Conservation (phyloP, 495 filamentous ascomycete genomes). For the Trypethelium eluteriae region DNA sequence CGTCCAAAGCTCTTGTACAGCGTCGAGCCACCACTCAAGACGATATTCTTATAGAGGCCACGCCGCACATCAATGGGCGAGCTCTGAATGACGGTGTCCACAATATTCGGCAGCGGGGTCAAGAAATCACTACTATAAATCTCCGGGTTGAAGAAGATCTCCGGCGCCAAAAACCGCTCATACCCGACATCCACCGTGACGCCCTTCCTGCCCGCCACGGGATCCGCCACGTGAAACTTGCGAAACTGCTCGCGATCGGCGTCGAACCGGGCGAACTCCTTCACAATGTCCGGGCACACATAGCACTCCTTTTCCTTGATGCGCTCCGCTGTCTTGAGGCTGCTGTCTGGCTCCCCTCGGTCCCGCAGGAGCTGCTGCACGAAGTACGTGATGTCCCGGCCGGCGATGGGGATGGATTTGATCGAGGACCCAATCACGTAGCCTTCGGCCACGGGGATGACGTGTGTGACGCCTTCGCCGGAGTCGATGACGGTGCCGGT, state of each 20-base stretch:
- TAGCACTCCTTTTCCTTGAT: slow-evolving; percentile 99
- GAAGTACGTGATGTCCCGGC: slow-evolving; percentile 96
- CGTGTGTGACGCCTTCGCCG: slow-evolving; percentile 95
- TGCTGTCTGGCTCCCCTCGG: slow-evolving; percentile 92
- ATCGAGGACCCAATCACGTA: slow-evolving; percentile 98
- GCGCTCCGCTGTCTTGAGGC: slow-evolving; percentile 90
- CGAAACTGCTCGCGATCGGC: slow-evolving; percentile 76
- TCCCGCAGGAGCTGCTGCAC: slow-evolving; percentile 93
- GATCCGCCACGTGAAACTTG: slow-evolving; percentile 77
- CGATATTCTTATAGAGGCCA: slow-evolving; percentile 99
- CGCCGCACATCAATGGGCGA: slow-evolving; percentile 95
- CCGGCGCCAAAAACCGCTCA: slow-evolving; percentile 93
- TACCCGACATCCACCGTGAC: slow-evolving; percentile 89
- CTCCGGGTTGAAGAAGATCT: slow-evolving; percentile 99
- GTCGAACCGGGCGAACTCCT: slow-evolving; percentile 91
- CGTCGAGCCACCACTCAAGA: slow-evolving; percentile 91
- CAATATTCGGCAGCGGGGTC: slow-evolving; percentile 85
- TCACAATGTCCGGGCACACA: slow-evolving; percentile 95
- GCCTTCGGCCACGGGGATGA: slow-evolving; percentile 96
- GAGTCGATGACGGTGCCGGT: slow-evolving; percentile 97
- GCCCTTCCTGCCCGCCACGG: slow-evolving; percentile 74
- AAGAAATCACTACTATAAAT: slow-evolving; percentile 98
- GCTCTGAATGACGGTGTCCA: slow-evolving; percentile 92
- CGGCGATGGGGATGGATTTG: slow-evolving; percentile 96
- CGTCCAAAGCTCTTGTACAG: slow-evolving; percentile 97